phyloP scores from a whole-genome alignment of 805 yeast genomes.

The Kuraishia capsulata region DNA sequence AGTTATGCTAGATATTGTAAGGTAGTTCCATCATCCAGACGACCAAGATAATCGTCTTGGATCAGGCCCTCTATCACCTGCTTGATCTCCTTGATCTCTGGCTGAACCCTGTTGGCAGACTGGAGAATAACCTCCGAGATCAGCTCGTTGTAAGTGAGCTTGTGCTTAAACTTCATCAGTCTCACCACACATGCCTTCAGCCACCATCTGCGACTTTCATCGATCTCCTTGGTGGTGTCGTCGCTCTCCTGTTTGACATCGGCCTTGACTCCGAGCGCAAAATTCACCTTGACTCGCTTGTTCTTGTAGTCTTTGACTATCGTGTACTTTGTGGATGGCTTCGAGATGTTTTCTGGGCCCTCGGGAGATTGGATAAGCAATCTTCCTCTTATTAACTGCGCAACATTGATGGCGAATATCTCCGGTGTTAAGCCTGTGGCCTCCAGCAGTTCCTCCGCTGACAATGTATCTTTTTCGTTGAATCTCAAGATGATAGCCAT shows the following conservation, averaged over 20 bases:
- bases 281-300: slow-evolving; percentile 75
- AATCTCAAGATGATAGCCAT: slow-evolving; percentile 80
- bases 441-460: slow-evolving; percentile 51
- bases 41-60: slow-evolving; percentile 75
- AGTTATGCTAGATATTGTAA: slow-evolving; percentile 75
- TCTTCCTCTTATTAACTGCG: slow-evolving; percentile 72
- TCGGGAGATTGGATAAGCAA: slow-evolving; percentile 60
- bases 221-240: slow-evolving; percentile 71
- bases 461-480: slow-evolving; percentile 56
- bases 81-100: slow-evolving; percentile 80
- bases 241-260: slow-evolving; percentile 64
- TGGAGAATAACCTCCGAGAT: slow-evolving; percentile 85
- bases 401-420: slow-evolving; percentile 64
- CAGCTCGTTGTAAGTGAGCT: slow-evolving; percentile 66
- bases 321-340: slow-evolving; percentile 52
- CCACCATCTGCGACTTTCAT: slow-evolving; percentile 77
- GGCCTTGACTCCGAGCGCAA: slow-evolving; percentile 30
- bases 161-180: slow-evolving; percentile 90
- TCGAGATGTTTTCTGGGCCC: slow-evolving; percentile 41
- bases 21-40: slow-evolving; percentile 58
- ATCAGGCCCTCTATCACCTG: slow-evolving; percentile 77
- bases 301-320: slow-evolving; percentile 78
- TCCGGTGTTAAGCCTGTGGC: slow-evolving; percentile 60
- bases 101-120: slow-evolving; percentile 68
- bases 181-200: slow-evolving; percentile 92